Base-by-base conservation (phyloP, 202 grass and related monocot genomes). In the Saccharum hybrid region DNA sequence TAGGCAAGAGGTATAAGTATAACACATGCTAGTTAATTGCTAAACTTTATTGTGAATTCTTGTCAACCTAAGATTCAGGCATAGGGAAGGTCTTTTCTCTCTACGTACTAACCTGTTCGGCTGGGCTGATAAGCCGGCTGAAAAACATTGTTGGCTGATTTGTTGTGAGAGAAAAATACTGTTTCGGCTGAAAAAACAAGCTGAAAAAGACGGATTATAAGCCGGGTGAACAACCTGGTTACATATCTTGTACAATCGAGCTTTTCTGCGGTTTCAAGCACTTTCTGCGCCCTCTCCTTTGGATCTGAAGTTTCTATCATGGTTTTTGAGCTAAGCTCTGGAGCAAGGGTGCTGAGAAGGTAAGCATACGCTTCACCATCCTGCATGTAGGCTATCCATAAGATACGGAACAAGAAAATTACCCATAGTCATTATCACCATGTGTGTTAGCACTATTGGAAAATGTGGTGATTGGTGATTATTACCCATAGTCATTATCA, bases 361-460 rank as follows among this genome's bases (percentile, higher is more conserved):
- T 94, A 91, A 60, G 92, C 92, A 83, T 94, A 91, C 1, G 92
- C 92, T 89, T 91, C 92, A 51, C 89, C 92, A 85, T 94, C 89
- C 92, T 94, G 79, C 65, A 81, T 48, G 66, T 83, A 64, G 62
- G 64, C 0, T 74, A 68, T 13, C 39, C 70, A 66, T 74, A 77
- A 56, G 34, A 88, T 63, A 76, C 7, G 21, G n/a, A 31, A 54
- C 7, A 66, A 62, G 21, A 38, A 86, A 74, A 86, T 63, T 38
- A 81, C 36, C 5, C 23, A 62, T 10, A 75, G 18, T 5, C 37
- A 31, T 66, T 38, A 23, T 66, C 36, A 4, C 23, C 23, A 68
- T 86, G 73, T 54, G 2, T 42, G 31, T 52, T 51, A 43, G 49
- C 8, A 7, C 19, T 78, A 19, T 49, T 1, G 0, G 60, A 82